A percentile compares a stretch with the other conserved stretches of the same genome.
These are phyloP conservation scores for Monascus purpureus DNA, from an alignment of 495 filamentous ascomycete genomes.

Conservation along the genomic window DNA sequence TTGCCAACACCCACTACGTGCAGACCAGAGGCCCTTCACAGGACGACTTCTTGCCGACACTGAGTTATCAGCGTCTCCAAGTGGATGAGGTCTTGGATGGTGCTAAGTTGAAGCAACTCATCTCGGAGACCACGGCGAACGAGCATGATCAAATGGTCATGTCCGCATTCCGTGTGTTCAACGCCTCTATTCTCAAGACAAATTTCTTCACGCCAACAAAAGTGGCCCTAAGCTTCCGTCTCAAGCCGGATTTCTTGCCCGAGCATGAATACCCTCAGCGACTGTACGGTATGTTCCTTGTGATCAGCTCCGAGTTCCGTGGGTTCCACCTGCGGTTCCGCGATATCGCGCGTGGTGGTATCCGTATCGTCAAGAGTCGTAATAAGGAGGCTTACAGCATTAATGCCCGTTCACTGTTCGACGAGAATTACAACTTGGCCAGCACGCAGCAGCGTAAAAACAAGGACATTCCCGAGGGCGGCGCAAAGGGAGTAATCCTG, in stretches of 20 bases:
- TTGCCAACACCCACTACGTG: slow-evolving; percentile 82
- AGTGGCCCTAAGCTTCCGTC: slow-evolving; percentile 90
- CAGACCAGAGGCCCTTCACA: slow-evolving; percentile 57
- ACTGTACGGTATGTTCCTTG: slow-evolving; percentile 94
- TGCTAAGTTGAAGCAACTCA: slow-evolving; percentile 60
- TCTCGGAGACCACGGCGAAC: slow-evolving; percentile 68
- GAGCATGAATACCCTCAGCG: slow-evolving; percentile 85
- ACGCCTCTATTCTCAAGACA: slow-evolving; percentile 79
- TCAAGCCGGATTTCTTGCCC: slow-evolving; percentile 81
- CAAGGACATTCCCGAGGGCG: slow-evolving; percentile 99
- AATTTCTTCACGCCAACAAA: slow-evolving; percentile 99
- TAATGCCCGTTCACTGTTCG: slow-evolving; percentile 89
- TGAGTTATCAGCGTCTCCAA: slow-evolving; percentile 61
- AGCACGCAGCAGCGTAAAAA: slow-evolving; percentile 99
- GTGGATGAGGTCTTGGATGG: slow-evolving; percentile 68
- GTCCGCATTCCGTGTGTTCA: slow-evolving; percentile 93
- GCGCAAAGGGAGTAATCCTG: slow-evolving; percentile 94
- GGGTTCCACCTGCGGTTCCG: slow-evolving; percentile 97
- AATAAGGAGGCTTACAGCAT: slow-evolving; percentile 91
- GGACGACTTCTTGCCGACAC: slow-evolving; percentile 67
- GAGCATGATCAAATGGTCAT: slow-evolving; percentile 98
- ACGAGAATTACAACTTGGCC: slow-evolving; percentile 96
- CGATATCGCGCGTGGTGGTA: slow-evolving; percentile 92
- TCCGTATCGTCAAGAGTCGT: slow-evolving; percentile 94
- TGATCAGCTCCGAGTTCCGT: slow-evolving; percentile 91